phyloP scores from a whole-genome alignment of 192 early-diverging fungal genomes.

The Radiomyces spectabilis region DNA sequence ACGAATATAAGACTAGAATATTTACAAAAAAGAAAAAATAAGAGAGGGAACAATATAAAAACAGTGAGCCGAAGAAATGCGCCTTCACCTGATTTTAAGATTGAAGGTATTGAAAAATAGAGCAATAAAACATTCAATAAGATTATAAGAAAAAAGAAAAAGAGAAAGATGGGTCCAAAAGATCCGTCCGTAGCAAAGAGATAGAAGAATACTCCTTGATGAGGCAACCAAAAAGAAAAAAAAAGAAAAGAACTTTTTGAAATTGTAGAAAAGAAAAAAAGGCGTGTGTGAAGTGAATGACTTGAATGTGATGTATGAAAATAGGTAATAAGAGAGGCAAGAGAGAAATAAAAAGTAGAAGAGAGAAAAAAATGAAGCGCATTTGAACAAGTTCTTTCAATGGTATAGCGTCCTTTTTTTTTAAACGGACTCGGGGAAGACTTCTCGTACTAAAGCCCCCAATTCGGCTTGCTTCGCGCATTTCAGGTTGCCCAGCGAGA shows the following conservation, averaged over 20 bases:
- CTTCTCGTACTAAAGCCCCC: constrained; percentile 17
- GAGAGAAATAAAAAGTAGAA: too few relatives aligned
- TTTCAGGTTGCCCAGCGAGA: constrained; percentile 10
- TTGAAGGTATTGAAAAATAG: not conserved
- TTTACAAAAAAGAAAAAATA: not conserved
- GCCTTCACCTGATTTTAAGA: not conserved
- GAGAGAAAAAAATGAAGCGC: too few relatives aligned
- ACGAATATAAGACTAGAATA: not conserved
- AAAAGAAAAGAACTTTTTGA: not conserved
- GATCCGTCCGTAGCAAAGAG: too few relatives aligned
- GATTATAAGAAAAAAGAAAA: not conserved
- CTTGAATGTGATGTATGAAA: too few relatives aligned
- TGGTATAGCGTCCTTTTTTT: not conserved
- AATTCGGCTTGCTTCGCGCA: constrained; percentile 21
- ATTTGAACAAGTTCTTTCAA: not conserved
- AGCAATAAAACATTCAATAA: too few relatives aligned
- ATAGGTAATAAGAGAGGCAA: too few relatives aligned
- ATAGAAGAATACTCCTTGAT: not conserved
- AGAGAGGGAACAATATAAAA: not conserved
- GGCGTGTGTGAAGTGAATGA: not conserved
- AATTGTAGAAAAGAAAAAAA: not conserved
- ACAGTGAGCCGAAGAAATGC: not conserved
- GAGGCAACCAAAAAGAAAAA: not conserved
- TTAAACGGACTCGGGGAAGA: constrained; percentile 11
- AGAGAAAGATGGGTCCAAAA: not conserved